These are phyloP conservation scores for Cardamine chenopodiifolia DNA, from an alignment of 345 rosid genomes.

Conservation along the genomic window DNA sequence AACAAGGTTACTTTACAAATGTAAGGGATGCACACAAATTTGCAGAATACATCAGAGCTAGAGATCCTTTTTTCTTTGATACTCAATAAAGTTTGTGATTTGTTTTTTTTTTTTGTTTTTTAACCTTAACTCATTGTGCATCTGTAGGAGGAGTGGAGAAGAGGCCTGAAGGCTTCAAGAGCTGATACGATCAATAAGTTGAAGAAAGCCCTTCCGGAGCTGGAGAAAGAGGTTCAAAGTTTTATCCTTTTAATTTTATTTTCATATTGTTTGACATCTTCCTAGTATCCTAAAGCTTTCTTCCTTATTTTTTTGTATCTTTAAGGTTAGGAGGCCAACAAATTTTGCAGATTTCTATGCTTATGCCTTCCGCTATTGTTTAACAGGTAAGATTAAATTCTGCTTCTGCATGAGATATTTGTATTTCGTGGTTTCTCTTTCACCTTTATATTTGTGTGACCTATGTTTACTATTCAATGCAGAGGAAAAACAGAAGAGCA, in stretches of 20 bases:
- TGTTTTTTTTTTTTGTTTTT: not conserved
- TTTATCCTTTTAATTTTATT: not conserved
- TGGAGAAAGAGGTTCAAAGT: conserved; percentile 83
- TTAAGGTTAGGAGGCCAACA: conserved; percentile 67
- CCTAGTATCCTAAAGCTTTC: not conserved
- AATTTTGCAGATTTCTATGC: conserved; percentile 85
- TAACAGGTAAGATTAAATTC: conserved; percentile 62
- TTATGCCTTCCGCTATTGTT: conserved; percentile 82
- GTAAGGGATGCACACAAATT: conserved; percentile 47
- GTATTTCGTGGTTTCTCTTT: not conserved
- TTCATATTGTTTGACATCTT: conserved; percentile 11
- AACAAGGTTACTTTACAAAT: conserved; percentile 93
- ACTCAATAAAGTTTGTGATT: not conserved
- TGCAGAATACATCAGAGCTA: not conserved
- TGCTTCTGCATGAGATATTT: not conserved
- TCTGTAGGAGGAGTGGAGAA: conserved; percentile 87
- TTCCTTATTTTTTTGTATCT: conserved; percentile 30
- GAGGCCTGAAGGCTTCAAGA: conserved; percentile 73
- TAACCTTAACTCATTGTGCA: not conserved
- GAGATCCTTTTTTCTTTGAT: not conserved
- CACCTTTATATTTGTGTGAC: not conserved
- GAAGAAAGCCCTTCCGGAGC: conserved; percentile 70
- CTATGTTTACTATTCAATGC: conserved; percentile 31
- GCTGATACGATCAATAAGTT: conserved; percentile 68
- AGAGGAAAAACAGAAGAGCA: conserved; percentile 93